phyloP scores from a whole-genome alignment of 2,329 filamentous ascomycete genomes.

The Colletotrichum abscissum region DNA sequence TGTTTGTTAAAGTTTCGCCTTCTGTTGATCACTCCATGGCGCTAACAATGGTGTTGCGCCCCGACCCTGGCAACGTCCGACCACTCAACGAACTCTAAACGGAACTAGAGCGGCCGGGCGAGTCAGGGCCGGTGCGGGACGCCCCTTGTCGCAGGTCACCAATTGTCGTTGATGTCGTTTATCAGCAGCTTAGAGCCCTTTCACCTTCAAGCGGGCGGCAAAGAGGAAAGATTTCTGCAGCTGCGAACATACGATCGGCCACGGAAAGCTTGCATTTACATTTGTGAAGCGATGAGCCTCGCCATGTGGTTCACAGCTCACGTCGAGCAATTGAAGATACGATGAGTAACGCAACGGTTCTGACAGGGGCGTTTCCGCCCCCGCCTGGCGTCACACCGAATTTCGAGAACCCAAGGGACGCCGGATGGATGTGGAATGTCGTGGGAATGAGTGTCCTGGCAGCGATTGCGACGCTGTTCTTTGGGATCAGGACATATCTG shows the following conservation, averaged over 20 bases:
- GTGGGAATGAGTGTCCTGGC: constrained; percentile 34
- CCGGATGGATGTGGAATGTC: constrained; percentile 31
- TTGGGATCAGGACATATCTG: constrained; percentile 35
- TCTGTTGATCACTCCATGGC: neutral
- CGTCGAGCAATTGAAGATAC: constrained; percentile 5
- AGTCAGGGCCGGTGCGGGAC: constrained; percentile 16
- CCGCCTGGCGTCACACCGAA: constrained; percentile 39
- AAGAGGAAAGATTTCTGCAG: neutral
- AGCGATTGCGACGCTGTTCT: constrained; percentile 30
- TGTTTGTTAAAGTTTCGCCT: neutral
- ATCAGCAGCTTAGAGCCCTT: constrained; percentile 5
- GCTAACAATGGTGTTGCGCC: constrained; percentile 7
- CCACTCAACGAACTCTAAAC: constrained; percentile 24
- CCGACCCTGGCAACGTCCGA: constrained; percentile 10
- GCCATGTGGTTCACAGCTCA: constrained; percentile 10
- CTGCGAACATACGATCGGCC: neutral
- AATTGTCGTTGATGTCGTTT: neutral
- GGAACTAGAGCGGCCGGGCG: constrained; percentile 7
- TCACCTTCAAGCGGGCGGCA: neutral
- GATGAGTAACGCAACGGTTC: constrained; percentile 27
- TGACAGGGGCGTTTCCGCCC: constrained; percentile 36
- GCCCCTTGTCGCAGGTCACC: neutral
- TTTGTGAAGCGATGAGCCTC: constrained; percentile 22
- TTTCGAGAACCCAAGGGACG: constrained; percentile 37
- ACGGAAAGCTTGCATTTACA: neutral